A percentile compares a stretch with the other conserved stretches of the same genome.
Conservation (phyloP, 768 basidiomycete genomes). For the Lactifluus hygrophoroides region DNA sequence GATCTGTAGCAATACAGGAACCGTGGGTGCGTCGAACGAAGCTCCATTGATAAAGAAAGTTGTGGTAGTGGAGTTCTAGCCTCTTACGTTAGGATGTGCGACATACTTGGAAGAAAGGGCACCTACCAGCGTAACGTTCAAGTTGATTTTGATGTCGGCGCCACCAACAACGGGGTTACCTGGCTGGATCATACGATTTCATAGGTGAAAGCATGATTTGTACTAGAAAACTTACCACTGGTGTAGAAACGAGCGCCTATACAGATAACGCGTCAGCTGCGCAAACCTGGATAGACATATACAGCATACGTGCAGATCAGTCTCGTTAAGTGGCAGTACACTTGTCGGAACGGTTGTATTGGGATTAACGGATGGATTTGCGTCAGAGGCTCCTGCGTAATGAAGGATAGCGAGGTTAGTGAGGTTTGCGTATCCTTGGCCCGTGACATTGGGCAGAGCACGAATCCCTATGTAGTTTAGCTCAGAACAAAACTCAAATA, state of each 20-base stretch:
- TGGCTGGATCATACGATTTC: too few species aligned
- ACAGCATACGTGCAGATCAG: conserved; percentile 8
- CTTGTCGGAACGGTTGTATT: neutral
- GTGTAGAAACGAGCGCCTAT: neutral
- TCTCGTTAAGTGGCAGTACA: neutral
- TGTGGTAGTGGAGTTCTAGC: neutral
- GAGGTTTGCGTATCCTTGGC: neutral
- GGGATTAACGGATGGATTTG: neutral
- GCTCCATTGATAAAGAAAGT: neutral
- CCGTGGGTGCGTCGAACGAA: neutral
- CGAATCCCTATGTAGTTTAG: conserved; percentile 5
- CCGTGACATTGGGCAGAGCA: neutral
- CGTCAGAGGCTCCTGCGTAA: neutral
- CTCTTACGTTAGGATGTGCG: neutral
- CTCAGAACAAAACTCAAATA: neutral
- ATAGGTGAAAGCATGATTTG: too few species aligned
- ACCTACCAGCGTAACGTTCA: conserved; percentile 6
- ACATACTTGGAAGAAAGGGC: neutral
- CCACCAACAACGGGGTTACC: neutral
- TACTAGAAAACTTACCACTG: conserved; percentile 17
- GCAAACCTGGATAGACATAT: neutral
- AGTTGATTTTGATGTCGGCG: neutral
- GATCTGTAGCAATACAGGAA: conserved; percentile 12
- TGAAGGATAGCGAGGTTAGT: conserved; percentile 19
- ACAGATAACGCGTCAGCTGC: conserved; percentile 1